These are phyloP conservation scores for Pneumocystis oryctolagi DNA, from an alignment of 1,139 yeast genomes.

Conservation along the genomic window DNA sequence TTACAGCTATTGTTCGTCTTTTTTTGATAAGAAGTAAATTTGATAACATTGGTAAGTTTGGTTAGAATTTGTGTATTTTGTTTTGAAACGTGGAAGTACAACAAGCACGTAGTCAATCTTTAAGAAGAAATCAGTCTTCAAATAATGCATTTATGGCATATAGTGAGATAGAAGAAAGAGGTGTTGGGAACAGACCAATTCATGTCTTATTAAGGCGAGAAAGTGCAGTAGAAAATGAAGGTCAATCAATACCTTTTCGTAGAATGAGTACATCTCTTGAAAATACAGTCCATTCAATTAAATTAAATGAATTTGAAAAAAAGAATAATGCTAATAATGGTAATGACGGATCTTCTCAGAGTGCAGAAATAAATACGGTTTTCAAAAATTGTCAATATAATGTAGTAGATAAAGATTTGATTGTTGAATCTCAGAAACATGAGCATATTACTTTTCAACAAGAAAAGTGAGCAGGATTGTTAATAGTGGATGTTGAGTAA, in stretches of 20 bases:
- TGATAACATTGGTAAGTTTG: slow-evolving; percentile 51
- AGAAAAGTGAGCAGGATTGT: neutral
- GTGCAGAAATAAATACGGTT: neutral
- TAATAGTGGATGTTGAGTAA: neutral
- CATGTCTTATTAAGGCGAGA: slow-evolving; percentile 9
- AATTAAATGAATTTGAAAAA: neutral
- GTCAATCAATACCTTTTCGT: slow-evolving; percentile 1
- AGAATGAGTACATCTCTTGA: neutral
- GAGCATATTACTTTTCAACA: neutral
- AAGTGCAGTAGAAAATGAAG: slow-evolving; percentile 1
- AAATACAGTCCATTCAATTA: neutral
- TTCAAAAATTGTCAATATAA: neutral
- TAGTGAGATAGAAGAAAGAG: neutral
- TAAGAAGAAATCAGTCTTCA: neutral
- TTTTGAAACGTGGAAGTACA: slow-evolving; percentile 42
- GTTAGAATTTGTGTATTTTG: neutral
- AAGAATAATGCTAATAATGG: neutral
- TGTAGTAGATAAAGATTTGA: neutral
- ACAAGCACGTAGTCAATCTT: slow-evolving; percentile 25
- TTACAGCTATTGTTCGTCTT: slow-evolving; percentile 60
- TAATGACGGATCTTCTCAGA: neutral
- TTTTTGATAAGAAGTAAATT: slow-evolving; percentile 84
- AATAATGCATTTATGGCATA: neutral
- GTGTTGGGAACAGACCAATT: slow-evolving; percentile 12
- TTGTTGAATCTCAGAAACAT: neutral